Evolutionary conservation across 805 yeast genomes (phyloP).

Genomic region (Nakazawaea molendinolei): DNA sequence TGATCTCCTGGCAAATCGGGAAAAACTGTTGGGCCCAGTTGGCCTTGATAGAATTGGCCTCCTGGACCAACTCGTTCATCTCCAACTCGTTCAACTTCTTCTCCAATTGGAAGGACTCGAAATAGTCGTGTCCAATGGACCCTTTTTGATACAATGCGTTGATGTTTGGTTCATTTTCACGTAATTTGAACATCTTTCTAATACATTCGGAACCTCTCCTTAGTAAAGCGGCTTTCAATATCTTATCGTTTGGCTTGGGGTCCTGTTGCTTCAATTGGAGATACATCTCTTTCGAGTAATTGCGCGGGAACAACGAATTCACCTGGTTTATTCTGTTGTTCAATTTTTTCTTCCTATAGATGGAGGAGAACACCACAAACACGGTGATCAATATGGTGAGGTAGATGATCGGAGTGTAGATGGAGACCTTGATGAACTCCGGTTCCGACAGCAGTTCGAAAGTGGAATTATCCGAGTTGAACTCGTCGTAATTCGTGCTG

Average conservation of each 20-base stretch:
- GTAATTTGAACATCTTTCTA: slow-evolving; percentile 73
- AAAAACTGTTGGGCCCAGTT: slow-evolving; percentile 79
- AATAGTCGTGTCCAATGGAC: slow-evolving; percentile 83
- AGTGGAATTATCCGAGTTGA: not conserved
- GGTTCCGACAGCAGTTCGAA: slow-evolving; percentile 3
- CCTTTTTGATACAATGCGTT: slow-evolving; percentile 77
- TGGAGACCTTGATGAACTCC: slow-evolving; percentile 34
- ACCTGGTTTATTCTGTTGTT: slow-evolving; percentile 36
- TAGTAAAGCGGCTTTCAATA: slow-evolving; percentile 60
- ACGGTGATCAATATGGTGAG: slow-evolving; percentile 63
- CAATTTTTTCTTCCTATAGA: slow-evolving; percentile 54
- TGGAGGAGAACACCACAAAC: slow-evolving; percentile 59
- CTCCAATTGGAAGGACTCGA: slow-evolving; percentile 73
- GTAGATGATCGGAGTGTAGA: slow-evolving; percentile 71
- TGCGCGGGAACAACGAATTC: slow-evolving; percentile 69
- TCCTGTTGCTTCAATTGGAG: slow-evolving; percentile 44
- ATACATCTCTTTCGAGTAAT: slow-evolving; percentile 60
- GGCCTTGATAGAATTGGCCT: slow-evolving; percentile 64
- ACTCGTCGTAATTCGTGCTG: slow-evolving; percentile 1
- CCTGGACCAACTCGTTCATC: slow-evolving; percentile 65
- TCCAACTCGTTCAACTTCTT: slow-evolving; percentile 77
- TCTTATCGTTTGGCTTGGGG: slow-evolving; percentile 69
- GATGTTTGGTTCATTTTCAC: slow-evolving; percentile 69
- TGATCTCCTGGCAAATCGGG: slow-evolving; percentile 79
- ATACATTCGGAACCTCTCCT: slow-evolving; percentile 83